Conservation (phyloP, 75 land plant species). For the Azolla pinnata region DNA sequence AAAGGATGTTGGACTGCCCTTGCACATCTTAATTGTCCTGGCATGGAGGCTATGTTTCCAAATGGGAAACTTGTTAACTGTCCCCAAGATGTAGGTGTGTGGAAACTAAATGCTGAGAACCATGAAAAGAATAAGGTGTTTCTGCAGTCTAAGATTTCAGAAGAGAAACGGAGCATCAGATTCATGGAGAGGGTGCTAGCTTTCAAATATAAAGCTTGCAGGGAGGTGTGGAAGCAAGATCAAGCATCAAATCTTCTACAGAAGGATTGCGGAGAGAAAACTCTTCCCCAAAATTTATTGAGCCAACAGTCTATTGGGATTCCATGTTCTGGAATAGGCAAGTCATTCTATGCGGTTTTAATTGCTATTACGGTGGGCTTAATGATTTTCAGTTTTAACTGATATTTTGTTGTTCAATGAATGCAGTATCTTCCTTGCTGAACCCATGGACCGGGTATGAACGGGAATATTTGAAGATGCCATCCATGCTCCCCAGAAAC, state of each 20-base stretch:
- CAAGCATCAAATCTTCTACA: no score
- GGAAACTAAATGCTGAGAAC: constrained; percentile 24
- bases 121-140: constrained; percentile 11
- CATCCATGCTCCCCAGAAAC: constrained; percentile 30
- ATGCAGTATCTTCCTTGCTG: no score
- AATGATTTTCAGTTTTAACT: no score
- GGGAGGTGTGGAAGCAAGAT: no score
- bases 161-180: constrained; percentile 10
- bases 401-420: no score
- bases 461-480: constrained; percentile 31
- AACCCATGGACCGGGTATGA: no score
- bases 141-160: constrained; percentile 16
- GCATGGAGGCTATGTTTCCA: not conserved
- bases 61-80: constrained; percentile 9
- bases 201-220: constrained; percentile 28
- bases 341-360: no score
- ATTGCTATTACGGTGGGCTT: no score
- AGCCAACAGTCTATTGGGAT: no score
- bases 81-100: constrained; percentile 12
- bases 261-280: no score
- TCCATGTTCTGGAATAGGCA: no score
- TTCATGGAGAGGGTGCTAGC: constrained; percentile 28
- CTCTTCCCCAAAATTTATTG: no score
- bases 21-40: constrained; percentile 12
- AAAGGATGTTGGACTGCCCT: constrained; percentile 6